Percentiles rank a stretch among this genome's conserved stretches.
Conservation (phyloP, 2,329 filamentous ascomycete genomes). For the Sclerotinia sclerotiorum region DNA sequence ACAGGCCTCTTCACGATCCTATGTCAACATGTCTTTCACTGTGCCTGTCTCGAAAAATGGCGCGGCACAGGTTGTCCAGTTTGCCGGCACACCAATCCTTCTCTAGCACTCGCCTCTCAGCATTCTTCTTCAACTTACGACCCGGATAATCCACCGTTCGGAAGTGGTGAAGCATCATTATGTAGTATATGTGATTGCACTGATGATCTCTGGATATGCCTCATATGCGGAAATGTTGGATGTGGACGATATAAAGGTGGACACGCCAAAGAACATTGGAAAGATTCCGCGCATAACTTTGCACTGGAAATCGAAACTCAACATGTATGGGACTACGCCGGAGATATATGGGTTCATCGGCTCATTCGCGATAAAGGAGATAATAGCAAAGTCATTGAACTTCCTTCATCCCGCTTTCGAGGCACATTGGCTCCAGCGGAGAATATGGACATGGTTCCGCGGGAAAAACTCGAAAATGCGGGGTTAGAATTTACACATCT, state of each 20-base stretch:
- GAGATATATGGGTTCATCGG: slow-evolving; percentile 93
- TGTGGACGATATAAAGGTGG: slow-evolving; percentile 94
- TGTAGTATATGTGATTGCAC: slow-evolving; percentile 80
- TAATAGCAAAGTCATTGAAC: slow-evolving; percentile 78
- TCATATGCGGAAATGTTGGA: slow-evolving; percentile 89
- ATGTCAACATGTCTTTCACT: slow-evolving; percentile 97
- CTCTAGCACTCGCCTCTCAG: slow-evolving; percentile 41
- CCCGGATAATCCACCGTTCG: slow-evolving; percentile 57
- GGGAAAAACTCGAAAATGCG: slow-evolving; percentile 71
- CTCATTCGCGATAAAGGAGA: slow-evolving; percentile 92
- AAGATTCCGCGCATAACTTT: slow-evolving; percentile 84
- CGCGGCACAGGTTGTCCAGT: slow-evolving; percentile 91
- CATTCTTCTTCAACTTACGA: slow-evolving; percentile 42
- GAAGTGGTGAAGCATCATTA: slow-evolving; percentile 62
- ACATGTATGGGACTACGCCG: slow-evolving; percentile 96
- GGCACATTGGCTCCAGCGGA: slow-evolving; percentile 18
- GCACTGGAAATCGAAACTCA: slow-evolving; percentile 91
- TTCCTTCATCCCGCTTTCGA: slow-evolving; percentile 54
- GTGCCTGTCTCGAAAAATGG: slow-evolving; percentile 94
- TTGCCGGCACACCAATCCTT: slow-evolving; percentile 79
- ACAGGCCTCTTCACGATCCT: slow-evolving; percentile 92
- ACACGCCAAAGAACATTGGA: slow-evolving; percentile 91
- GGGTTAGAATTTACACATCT: slow-evolving; percentile 93
- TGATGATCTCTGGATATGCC: slow-evolving; percentile 88
- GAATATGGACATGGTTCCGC: slow-evolving; percentile 67